These are phyloP conservation scores for Sporothrix variecibatus DNA, from an alignment of 2,329 filamentous ascomycete species.

Conservation along the genomic window DNA sequence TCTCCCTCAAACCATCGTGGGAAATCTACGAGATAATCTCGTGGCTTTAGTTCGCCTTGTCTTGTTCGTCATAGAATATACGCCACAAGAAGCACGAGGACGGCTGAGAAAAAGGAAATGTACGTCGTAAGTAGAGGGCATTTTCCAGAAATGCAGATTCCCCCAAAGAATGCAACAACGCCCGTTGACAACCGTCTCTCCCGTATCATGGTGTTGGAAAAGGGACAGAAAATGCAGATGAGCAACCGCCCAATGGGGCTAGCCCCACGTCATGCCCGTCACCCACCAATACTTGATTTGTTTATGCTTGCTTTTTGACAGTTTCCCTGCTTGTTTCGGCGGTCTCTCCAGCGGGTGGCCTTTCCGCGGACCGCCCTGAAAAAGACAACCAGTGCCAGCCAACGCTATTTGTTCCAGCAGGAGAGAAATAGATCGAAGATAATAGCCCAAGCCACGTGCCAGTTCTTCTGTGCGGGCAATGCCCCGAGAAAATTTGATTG, in stretches of 20 bases:
- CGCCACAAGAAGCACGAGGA: not conserved
- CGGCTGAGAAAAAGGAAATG: not conserved
- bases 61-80: not conserved
- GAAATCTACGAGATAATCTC: not conserved
- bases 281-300: not conserved
- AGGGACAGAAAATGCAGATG: not conserved
- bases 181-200: not conserved
- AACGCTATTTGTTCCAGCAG: not conserved
- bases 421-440: no score
- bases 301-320: not conserved
- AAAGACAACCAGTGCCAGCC: not conserved
- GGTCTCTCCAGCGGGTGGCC: not conserved
- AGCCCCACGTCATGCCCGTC: not conserved
- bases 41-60: not conserved
- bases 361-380: not conserved
- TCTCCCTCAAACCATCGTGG: not conserved
- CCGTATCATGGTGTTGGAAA: not conserved
- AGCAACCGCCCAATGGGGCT: not conserved
- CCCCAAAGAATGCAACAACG: not conserved
- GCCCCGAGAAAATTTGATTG: not conserved
- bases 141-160: not conserved
- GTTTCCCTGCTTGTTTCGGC: not conserved
- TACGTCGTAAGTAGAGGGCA: no score
- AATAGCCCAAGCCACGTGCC: not conserved
- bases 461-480: conserved; percentile 14